A percentile compares a stretch with the other conserved stretches of the same genome.
Conservation (phyloP, 2,329 filamentous ascomycete species). For the Ophiobolus disseminans region DNA sequence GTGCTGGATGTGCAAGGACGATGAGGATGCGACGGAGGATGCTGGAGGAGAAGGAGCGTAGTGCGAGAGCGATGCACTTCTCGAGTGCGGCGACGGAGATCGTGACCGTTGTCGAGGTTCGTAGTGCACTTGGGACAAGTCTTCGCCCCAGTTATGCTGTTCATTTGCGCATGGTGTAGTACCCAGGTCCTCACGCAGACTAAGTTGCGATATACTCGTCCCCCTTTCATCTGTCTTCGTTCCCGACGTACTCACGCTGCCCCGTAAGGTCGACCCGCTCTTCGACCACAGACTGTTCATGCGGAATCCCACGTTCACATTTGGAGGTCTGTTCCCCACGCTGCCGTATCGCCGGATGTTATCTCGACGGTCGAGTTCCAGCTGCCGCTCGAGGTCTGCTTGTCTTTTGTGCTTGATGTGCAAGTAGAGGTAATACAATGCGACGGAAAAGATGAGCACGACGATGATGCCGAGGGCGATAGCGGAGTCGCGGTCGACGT, state of each 20-base stretch:
- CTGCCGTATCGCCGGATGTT: not conserved
- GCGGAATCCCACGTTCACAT: not conserved
- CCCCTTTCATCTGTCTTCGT: too few relatives aligned
- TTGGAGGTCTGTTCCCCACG: not conserved
- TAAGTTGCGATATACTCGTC: too few relatives aligned
- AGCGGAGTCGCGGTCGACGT: conserved; percentile 16
- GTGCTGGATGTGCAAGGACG: not conserved
- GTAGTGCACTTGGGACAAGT: too few relatives aligned
- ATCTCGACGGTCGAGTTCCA: not conserved
- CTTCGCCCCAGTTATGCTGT: too few relatives aligned
- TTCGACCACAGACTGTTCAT: not conserved
- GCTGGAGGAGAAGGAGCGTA: not conserved
- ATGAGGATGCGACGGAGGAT: not conserved
- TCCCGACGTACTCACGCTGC: too few relatives aligned
- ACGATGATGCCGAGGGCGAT: conserved; percentile 17
- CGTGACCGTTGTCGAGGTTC: too few relatives aligned
- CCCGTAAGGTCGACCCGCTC: not conserved
- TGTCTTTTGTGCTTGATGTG: not conserved
- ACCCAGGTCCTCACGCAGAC: too few relatives aligned
- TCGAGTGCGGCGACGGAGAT: too few relatives aligned
- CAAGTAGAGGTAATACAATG: not conserved
- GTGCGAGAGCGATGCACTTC: not conserved
- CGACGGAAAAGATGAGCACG: conserved; percentile 4
- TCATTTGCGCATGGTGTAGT: too few relatives aligned
- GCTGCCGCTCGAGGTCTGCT: not conserved